These are phyloP conservation scores for Lasiodiplodia theobromae DNA, from an alignment of 2,329 filamentous ascomycete species.

Conservation along the genomic window DNA sequence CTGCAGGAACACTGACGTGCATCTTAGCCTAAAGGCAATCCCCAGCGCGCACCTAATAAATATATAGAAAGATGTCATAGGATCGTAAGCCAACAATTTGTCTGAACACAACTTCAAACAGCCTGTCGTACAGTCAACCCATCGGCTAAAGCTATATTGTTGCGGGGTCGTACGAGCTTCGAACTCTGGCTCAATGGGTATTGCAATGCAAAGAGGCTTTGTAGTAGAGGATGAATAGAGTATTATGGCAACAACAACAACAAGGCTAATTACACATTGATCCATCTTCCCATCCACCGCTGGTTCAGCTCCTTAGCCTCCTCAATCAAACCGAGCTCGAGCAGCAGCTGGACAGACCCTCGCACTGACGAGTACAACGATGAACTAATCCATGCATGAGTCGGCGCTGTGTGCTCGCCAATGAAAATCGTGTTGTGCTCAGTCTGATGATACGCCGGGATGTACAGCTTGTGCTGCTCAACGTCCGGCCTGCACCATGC, in stretches of 20 bases:
- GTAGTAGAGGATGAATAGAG: neutral
- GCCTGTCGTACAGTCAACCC: neutral
- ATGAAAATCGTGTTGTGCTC: conserved; percentile 15
- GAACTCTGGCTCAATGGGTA: neutral
- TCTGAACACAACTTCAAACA: neutral
- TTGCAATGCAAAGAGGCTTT: neutral
- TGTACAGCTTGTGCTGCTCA: conserved; percentile 20
- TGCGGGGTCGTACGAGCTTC: neutral
- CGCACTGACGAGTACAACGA: conserved; percentile 11
- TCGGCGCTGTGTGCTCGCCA: conserved; percentile 9
- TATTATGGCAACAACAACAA: neutral
- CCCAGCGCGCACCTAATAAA: neutral
- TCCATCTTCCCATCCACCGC: conserved; percentile 23
- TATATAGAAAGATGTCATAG: neutral
- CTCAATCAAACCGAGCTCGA: conserved; percentile 5
- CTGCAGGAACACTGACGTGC: neutral
- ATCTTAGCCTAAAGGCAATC: neutral
- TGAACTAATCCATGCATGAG: conserved; percentile 16
- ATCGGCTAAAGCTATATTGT: neutral
- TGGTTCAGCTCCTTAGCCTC: conserved; percentile 23
- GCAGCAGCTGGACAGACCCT: conserved; percentile 12
- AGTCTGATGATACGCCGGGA: conserved; percentile 6
- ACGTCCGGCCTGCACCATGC: conserved; percentile 16
- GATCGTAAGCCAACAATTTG: neutral
- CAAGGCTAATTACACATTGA: neutral